phyloP scores from a whole-genome alignment of 768 basidiomycete species.

The Vararia minispora region DNA sequence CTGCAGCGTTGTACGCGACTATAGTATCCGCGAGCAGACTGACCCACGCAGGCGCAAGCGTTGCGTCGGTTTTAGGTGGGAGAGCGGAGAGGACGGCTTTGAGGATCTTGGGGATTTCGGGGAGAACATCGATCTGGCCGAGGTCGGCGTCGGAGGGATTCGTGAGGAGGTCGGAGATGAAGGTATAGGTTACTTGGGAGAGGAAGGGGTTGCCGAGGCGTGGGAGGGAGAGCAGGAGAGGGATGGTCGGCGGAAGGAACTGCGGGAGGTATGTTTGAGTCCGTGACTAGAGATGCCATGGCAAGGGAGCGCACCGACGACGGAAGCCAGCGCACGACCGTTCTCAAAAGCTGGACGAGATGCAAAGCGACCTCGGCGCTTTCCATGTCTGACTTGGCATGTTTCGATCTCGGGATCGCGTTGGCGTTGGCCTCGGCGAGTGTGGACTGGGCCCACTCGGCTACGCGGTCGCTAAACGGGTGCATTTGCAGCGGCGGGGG shows the following conservation, averaged over 20 bases:
- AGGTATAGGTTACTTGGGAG: constrained; percentile 77
- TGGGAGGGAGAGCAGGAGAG: constrained; percentile 68
- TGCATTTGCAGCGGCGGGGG: constrained; percentile 69
- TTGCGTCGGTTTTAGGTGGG: constrained; percentile 57
- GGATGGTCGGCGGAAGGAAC: constrained; percentile 62
- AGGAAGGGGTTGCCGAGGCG: constrained; percentile 84
- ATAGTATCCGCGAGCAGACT: constrained; percentile 64
- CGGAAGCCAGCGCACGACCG: constrained; percentile 49
- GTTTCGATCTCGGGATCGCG: constrained; percentile 49
- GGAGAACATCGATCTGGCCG: constrained; percentile 34
- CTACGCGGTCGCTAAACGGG: constrained; percentile 75
- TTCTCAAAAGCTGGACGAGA: constrained; percentile 60
- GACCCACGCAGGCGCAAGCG: constrained; percentile 70
- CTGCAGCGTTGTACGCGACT: constrained; percentile 45
- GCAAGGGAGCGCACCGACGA: constrained; percentile 45
- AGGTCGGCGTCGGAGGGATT: constrained; percentile 38
- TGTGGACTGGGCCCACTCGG: constrained; percentile 64
- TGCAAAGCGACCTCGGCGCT: constrained; percentile 70
- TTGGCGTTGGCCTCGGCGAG: constrained; percentile 56
- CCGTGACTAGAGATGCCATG: not conserved
- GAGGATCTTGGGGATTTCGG: constrained; percentile 50
- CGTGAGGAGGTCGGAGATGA: constrained; percentile 73
- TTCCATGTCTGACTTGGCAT: constrained; percentile 40
- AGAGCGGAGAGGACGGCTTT: constrained; percentile 56
- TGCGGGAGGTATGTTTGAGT: constrained; percentile 24